Conservation (phyloP, 345 rosid species). For the Cardamine resedifolia region DNA sequence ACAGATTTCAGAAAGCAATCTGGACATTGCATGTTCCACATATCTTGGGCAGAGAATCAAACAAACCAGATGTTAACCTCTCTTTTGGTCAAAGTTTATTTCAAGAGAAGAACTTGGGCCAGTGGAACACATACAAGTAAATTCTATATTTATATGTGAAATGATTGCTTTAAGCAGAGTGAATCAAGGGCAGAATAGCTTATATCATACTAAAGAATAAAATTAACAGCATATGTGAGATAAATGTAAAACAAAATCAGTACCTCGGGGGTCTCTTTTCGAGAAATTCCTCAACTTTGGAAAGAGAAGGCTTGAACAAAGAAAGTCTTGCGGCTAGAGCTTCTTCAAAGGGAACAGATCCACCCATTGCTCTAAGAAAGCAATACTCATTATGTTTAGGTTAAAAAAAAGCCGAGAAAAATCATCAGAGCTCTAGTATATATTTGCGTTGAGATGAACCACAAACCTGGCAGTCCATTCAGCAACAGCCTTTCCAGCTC, state of each 20-base stretch:
- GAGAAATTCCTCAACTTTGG: constrained; percentile 75
- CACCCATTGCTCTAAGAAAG: constrained; percentile 81
- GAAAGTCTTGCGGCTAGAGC: constrained; percentile 90
- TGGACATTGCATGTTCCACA: constrained; percentile 13
- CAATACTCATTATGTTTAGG: constrained; percentile 19
- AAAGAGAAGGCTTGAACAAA: constrained; percentile 78
- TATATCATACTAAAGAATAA: neutral
- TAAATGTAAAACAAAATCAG: constrained; percentile 10
- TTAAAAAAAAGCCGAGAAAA: neutral
- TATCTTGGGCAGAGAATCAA: constrained; percentile 16
- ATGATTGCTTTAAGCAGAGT: neutral
- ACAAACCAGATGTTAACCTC: constrained; percentile 18
- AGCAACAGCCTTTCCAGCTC: constrained; percentile 95
- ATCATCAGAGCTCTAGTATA: constrained; percentile 3
- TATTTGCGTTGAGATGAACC: constrained; percentile 2
- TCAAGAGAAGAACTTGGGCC: constrained; percentile 4
- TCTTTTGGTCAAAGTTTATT: constrained; percentile 1
- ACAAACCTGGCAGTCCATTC: constrained; percentile 93
- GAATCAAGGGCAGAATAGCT: constrained; percentile 10
- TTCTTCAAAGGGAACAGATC: constrained; percentile 93
- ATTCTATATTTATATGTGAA: neutral
- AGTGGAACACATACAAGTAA: neutral
- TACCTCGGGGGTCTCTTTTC: constrained; percentile 81
- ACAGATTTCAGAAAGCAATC: neutral
- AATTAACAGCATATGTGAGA: neutral